Conservation (phyloP, 148 eudicot genomes). For the Cornus florida region DNA sequence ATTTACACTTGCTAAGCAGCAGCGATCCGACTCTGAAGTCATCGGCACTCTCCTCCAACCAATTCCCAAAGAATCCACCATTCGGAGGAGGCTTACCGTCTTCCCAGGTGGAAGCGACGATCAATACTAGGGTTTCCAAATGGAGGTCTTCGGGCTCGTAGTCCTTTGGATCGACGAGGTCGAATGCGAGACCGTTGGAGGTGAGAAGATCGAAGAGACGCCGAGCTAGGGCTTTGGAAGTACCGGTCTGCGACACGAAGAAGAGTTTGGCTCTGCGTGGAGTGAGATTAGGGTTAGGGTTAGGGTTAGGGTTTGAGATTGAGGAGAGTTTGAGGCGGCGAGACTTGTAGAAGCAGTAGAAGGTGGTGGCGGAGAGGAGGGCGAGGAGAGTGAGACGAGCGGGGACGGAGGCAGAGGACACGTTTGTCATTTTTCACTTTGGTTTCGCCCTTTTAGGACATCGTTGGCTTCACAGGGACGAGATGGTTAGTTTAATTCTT, state of each 20-base stretch:
- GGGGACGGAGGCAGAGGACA: slow-evolving; percentile 38
- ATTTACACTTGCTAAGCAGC: slow-evolving; percentile 52
- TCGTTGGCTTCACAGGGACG: not conserved
- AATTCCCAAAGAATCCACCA: slow-evolving; percentile 64
- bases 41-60: slow-evolving; percentile 80
- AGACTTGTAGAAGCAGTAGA: slow-evolving; percentile 79
- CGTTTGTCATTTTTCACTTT: not conserved
- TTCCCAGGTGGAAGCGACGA: slow-evolving; percentile 86
- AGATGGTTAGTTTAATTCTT: not conserved
- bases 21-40: slow-evolving; percentile 84
- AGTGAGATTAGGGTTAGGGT: slow-evolving; percentile 12
- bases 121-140: slow-evolving; percentile 57
- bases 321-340: slow-evolving; percentile 41
- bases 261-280: slow-evolving; percentile 57
- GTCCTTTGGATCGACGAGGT: slow-evolving; percentile 56
- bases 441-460: not conserved
- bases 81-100: slow-evolving; percentile 65
- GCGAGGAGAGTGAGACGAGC: slow-evolving; percentile 70
- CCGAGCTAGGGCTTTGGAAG: slow-evolving; percentile 77
- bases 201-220: slow-evolving; percentile 55
- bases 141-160: slow-evolving; percentile 90
- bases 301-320: slow-evolving; percentile 17
- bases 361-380: slow-evolving; percentile 76
- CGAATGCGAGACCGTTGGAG: slow-evolving; percentile 42
- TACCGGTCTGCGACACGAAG: slow-evolving; percentile 68